Conservation (phyloP, 2,329 filamentous ascomycete genomes). For the Pseudogymnoascus sp. region DNA sequence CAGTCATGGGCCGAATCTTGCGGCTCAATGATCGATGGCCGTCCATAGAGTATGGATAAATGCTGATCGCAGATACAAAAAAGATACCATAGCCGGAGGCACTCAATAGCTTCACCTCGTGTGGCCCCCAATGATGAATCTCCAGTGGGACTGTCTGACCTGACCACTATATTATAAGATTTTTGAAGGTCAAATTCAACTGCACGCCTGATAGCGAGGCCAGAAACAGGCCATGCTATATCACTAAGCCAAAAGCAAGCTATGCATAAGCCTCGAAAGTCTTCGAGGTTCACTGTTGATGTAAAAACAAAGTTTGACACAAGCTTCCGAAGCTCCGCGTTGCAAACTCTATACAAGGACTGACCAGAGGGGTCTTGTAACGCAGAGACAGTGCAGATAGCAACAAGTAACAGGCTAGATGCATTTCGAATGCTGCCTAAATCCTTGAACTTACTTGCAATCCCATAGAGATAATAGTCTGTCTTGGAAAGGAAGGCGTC, state of each 20-base stretch:
- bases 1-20: conserved; percentile 49
- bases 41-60: conserved; percentile 55
- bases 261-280: conserved; percentile 46
- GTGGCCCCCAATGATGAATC: conserved; percentile 39
- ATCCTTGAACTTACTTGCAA: conserved; percentile 39
- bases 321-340: conserved; percentile 44
- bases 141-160: conserved; percentile 25
- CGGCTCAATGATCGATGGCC: conserved; percentile 53
- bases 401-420: conserved; percentile 47
- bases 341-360: conserved; percentile 43
- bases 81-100: conserved; percentile 53
- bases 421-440: conserved; percentile 44
- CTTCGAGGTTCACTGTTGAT: conserved; percentile 42
- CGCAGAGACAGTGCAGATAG: conserved; percentile 50
- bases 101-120: conserved; percentile 40
- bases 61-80: conserved; percentile 59
- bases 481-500: conserved; percentile 36
- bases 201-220: conserved; percentile 37
- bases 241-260: conserved; percentile 50
- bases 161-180: conserved; percentile 29
- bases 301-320: conserved; percentile 47
- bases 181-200: conserved; percentile 47
- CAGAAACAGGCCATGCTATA: conserved; percentile 39
- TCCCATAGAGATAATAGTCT: conserved; percentile 43
- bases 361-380: conserved; percentile 49